phyloP scores from a whole-genome alignment of 2,329 filamentous ascomycete species.

The Exophiala alcalophila region DNA sequence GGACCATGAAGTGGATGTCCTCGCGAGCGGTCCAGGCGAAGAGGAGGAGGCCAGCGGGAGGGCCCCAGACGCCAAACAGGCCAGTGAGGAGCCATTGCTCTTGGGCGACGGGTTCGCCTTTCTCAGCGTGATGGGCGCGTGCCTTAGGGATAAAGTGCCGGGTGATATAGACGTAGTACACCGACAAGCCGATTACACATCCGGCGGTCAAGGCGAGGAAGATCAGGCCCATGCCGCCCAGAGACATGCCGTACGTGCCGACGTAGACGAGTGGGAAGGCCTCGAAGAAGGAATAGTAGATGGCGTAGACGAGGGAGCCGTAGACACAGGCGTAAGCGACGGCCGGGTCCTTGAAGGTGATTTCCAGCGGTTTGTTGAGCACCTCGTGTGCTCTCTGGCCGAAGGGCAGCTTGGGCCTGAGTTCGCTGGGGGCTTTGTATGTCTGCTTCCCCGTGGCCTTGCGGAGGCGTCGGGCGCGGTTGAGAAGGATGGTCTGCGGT shows the following conservation, averaged over 20 bases:
- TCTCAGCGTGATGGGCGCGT: constrained; percentile 43
- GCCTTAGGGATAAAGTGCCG: constrained; percentile 47
- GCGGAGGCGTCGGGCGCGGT: constrained; percentile 59
- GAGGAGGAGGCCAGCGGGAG: constrained; percentile 19
- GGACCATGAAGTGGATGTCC: constrained; percentile 47
- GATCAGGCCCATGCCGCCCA: constrained; percentile 57
- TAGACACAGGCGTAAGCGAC: constrained; percentile 62
- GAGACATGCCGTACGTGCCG: constrained; percentile 57
- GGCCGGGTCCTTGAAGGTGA: constrained; percentile 57
- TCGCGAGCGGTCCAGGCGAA: constrained; percentile 54
- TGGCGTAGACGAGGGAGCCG: constrained; percentile 54
- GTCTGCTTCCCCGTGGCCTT: constrained; percentile 52
- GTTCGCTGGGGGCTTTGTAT: constrained; percentile 51
- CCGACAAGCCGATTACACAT: constrained; percentile 50
- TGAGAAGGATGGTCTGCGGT: constrained; percentile 57
- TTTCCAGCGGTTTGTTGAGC: constrained; percentile 19
- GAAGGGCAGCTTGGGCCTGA: constrained; percentile 52
- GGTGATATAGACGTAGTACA: constrained; percentile 49
- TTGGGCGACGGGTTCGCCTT: constrained; percentile 49
- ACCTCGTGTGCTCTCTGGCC: constrained; percentile 46
- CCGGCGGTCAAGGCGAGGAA: constrained; percentile 60
- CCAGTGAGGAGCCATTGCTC: constrained; percentile 54
- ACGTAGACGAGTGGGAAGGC: constrained; percentile 65
- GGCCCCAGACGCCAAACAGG: constrained; percentile 39
- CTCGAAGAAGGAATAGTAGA: constrained; percentile 58